Evolutionary conservation across 2,329 filamentous ascomycete genomes (phyloP).

Genomic region (Nigrospora osmanthi): DNA sequence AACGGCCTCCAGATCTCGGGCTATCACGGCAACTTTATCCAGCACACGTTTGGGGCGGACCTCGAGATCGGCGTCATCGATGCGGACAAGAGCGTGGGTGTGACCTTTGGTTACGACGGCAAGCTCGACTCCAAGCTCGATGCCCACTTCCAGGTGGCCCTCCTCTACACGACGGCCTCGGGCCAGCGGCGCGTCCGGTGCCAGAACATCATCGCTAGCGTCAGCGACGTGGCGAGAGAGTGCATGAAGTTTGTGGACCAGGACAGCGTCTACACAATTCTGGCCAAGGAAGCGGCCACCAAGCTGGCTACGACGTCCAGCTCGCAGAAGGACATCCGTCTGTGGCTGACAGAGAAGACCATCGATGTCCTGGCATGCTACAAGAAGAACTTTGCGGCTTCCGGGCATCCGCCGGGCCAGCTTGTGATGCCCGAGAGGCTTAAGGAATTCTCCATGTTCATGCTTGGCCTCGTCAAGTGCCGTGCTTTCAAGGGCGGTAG

Average conservation of each 20-base stretch:
- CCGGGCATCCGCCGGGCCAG: constrained; percentile 80
- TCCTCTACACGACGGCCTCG: constrained; percentile 86
- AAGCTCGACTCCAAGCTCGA: constrained; percentile 96
- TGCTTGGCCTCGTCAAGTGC: constrained; percentile 81
- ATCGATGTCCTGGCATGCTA: constrained; percentile 90
- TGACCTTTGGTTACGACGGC: constrained; percentile 91
- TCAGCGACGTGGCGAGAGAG: constrained; percentile 77
- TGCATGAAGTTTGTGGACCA: constrained; percentile 92
- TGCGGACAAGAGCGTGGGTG: constrained; percentile 84
- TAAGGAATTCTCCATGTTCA: constrained; percentile 96
- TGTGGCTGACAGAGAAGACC: constrained; percentile 78
- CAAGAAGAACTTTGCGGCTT: constrained; percentile 80
- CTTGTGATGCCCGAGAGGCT: constrained; percentile 91
- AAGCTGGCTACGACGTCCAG: constrained; percentile 64
- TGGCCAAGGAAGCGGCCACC: constrained; percentile 91
- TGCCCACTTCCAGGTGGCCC: constrained; percentile 91
- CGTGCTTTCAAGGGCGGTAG: constrained; percentile 89
- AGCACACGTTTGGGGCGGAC: constrained; percentile 91
- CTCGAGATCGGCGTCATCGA: constrained; percentile 90
- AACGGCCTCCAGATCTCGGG: constrained; percentile 87
- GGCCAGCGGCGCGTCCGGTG: constrained; percentile 88
- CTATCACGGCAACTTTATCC: constrained; percentile 96
- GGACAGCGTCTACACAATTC: constrained; percentile 79
- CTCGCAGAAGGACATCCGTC: constrained; percentile 77
- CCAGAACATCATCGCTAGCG: constrained; percentile 86